Percentiles rank a stretch among this genome's conserved stretches.
Evolutionary conservation across 2,329 filamentous ascomycete species (phyloP).

Genomic region (Microascus cirrosus): DNA sequence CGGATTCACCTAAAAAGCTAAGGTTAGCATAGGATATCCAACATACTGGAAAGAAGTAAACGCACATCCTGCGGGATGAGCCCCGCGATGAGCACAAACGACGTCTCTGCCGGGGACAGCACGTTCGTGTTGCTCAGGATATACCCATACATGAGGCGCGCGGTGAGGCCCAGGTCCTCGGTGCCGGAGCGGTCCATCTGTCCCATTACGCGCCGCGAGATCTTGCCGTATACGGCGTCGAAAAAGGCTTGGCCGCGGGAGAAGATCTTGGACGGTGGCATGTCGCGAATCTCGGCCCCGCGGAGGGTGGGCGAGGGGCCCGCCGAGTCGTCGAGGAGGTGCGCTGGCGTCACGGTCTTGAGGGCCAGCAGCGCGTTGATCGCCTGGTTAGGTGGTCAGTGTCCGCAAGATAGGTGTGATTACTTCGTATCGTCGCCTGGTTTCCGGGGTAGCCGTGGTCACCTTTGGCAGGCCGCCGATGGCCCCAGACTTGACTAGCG

Average conservation of each 20-base stretch:
- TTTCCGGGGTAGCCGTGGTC: not conserved
- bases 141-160: slow-evolving; percentile 36
- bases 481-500: slow-evolving; percentile 33
- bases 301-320: slow-evolving; percentile 25
- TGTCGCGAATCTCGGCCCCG: slow-evolving; percentile 23
- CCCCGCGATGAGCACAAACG: slow-evolving; percentile 37
- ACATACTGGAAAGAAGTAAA: not conserved
- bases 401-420: not conserved
- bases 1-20: slow-evolving; percentile 30
- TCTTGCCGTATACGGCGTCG: slow-evolving; percentile 35
- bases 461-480: slow-evolving; percentile 40
- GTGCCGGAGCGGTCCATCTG: slow-evolving; percentile 36
- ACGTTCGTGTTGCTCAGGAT: slow-evolving; percentile 34
- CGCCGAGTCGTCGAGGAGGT: slow-evolving; percentile 26
- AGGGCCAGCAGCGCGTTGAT: slow-evolving; percentile 35
- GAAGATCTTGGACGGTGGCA: slow-evolving; percentile 22
- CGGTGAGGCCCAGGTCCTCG: slow-evolving; percentile 35
- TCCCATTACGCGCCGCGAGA: slow-evolving; percentile 32
- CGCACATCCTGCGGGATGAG: slow-evolving; percentile 39
- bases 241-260: slow-evolving; percentile 34
- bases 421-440: slow-evolving; percentile 1
- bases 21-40: not conserved
- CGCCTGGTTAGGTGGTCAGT: slow-evolving; percentile 15
- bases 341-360: slow-evolving; percentile 27
- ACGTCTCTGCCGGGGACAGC: slow-evolving; percentile 33